phyloP scores from a whole-genome alignment of 768 basidiomycete species.

The Agaricus blazei region DNA sequence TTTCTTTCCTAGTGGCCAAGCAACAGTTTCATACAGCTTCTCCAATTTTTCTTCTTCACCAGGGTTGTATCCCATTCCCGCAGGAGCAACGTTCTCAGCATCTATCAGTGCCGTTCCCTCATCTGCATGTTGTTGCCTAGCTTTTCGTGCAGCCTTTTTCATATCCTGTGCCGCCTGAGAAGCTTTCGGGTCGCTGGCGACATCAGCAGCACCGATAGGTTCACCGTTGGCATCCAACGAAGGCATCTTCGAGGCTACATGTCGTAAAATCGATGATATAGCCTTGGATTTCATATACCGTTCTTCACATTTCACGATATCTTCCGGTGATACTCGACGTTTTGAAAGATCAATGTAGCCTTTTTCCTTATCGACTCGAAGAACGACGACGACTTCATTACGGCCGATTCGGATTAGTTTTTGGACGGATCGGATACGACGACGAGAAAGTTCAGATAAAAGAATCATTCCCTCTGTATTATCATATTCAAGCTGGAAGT shows the following conservation, averaged over 20 bases:
- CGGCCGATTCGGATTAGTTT: constrained; percentile 96
- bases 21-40: constrained; percentile 83
- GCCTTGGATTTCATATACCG: constrained; percentile 98
- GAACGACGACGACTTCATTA: constrained; percentile 97
- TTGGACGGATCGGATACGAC: constrained; percentile 96
- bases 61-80: constrained; percentile 24
- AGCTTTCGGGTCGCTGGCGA: constrained; percentile 33
- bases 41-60: constrained; percentile 82
- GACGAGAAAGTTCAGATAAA: constrained; percentile 93
- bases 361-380: constrained; percentile 98
- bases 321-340: constrained; percentile 95
- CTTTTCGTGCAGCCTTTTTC: constrained; percentile 39
- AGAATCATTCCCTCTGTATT: constrained; percentile 99
- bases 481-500: constrained; percentile 90
- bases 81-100: constrained; percentile 29
- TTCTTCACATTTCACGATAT: constrained; percentile 98
- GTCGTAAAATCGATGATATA: constrained; percentile 88
- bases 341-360: constrained; percentile 99
- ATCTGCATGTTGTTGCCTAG: constrained; percentile 36
- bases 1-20: constrained; percentile 88
- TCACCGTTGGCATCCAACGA: constrained; percentile 34
- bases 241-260: constrained; percentile 82
- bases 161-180: constrained; percentile 29
- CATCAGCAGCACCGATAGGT: constrained; percentile 12
- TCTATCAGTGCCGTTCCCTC: constrained; percentile 21